phyloP scores from a whole-genome alignment of 768 basidiomycete genomes.

The Heimioporus sp. region DNA sequence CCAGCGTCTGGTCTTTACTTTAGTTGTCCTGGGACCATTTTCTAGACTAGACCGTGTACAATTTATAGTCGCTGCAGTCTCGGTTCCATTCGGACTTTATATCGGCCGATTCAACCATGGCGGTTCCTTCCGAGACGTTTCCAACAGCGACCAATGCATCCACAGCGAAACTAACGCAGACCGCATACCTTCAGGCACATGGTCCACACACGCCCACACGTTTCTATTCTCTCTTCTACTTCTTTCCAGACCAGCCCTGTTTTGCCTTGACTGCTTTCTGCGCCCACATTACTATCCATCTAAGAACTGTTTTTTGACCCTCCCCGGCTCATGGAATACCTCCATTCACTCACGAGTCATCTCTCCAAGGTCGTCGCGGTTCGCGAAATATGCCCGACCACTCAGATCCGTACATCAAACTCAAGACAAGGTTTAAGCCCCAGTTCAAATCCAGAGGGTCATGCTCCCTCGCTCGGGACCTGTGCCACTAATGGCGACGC shows the following conservation, averaged over 20 bases:
- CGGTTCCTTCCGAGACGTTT: background rate
- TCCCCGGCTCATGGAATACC: slow-evolving; percentile 18
- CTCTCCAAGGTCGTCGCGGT: slow-evolving; percentile 23
- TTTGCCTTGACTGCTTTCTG: background rate
- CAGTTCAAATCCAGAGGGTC: slow-evolving; percentile 5
- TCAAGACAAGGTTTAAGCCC: slow-evolving; percentile 13
- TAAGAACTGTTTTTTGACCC: background rate
- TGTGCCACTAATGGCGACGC: background rate
- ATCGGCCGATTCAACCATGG: slow-evolving; percentile 12
- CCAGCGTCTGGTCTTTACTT: background rate
- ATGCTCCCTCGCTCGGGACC: slow-evolving; percentile 8
- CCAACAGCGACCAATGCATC: slow-evolving; percentile 14
- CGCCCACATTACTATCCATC: background rate
- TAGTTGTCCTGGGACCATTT: too few species aligned
- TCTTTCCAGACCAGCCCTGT: background rate
- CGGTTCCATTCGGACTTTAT: slow-evolving; percentile 5
- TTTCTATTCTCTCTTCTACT: background rate
- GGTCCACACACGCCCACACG: slow-evolving; percentile 3
- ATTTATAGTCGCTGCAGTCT: slow-evolving; percentile 1
- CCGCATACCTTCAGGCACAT: slow-evolving; percentile 10
- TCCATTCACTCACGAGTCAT: slow-evolving; percentile 13
- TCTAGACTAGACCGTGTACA: slow-evolving; percentile 3
- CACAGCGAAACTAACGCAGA: slow-evolving; percentile 22
- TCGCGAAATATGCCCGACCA: slow-evolving; percentile 13
- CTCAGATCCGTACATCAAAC: slow-evolving; percentile 9